These are phyloP conservation scores for Dothideomycetidae sp. DNA, from an alignment of 2,329 filamentous ascomycete species.

Conservation along the genomic window DNA sequence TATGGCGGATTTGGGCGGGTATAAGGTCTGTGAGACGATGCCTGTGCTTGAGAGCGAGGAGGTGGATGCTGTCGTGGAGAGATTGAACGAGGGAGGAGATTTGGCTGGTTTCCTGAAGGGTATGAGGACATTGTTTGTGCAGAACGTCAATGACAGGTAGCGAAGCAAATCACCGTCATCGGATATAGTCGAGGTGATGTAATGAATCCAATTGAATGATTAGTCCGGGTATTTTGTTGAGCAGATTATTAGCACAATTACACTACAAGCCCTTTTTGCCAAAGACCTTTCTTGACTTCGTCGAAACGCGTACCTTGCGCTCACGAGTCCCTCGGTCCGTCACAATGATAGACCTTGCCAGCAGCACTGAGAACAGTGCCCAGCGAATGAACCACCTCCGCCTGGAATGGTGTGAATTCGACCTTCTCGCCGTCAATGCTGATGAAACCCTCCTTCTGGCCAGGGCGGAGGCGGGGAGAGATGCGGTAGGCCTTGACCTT, in stretches of 20 bases:
- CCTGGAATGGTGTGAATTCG: constrained; percentile 81
- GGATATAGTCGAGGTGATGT: too few relatives aligned
- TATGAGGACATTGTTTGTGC: constrained; percentile 63
- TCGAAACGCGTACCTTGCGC: too few relatives aligned
- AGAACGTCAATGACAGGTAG: constrained; percentile 32
- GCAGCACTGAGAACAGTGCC: constrained; percentile 72
- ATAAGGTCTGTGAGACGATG: constrained; percentile 65
- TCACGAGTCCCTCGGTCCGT: constrained; percentile 14
- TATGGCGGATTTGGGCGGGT: constrained; percentile 66
- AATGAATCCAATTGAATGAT: constrained; percentile 5
- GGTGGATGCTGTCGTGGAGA: constrained; percentile 61
- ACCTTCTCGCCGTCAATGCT: constrained; percentile 86
- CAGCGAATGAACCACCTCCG: constrained; percentile 68
- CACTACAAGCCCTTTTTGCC: background rate
- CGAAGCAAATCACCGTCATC: too few relatives aligned
- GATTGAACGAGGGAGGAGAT: constrained; percentile 68
- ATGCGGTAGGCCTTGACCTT: constrained; percentile 84
- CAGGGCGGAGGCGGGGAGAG: constrained; percentile 38
- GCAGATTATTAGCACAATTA: background rate
- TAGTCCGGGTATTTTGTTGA: constrained; percentile 3
- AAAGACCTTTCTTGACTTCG: too few relatives aligned
- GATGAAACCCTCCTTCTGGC: constrained; percentile 64
- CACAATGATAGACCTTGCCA: constrained; percentile 54
- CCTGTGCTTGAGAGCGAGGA: constrained; percentile 71
- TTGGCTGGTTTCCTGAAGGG: constrained; percentile 60